A percentile compares a stretch with the other conserved stretches of the same genome.
Evolutionary conservation across 768 basidiomycete species (phyloP).

Genomic region (Hortiboletus campestris): DNA sequence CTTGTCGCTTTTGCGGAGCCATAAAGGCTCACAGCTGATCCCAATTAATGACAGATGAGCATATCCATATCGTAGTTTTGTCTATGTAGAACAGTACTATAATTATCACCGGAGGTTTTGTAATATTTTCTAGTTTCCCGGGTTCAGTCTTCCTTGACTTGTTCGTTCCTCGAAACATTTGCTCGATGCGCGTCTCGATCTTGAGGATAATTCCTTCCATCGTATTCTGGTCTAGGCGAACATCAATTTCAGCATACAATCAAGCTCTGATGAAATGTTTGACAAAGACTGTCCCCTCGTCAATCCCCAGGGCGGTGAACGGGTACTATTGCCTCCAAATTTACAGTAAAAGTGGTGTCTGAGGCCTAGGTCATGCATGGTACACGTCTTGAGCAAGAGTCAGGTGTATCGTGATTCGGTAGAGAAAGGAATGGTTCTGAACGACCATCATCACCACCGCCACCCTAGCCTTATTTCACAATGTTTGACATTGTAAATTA

Average conservation of each 20-base stretch:
- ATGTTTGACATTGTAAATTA: too few relatives aligned
- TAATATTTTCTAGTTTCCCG: conserved; percentile 70
- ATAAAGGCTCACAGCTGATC: conserved; percentile 47
- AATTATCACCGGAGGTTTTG: neutral
- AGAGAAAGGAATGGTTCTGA: too few relatives aligned
- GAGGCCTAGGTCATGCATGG: too few relatives aligned
- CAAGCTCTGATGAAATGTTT: neutral
- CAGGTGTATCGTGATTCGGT: too few relatives aligned
- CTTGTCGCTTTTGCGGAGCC: conserved; percentile 68
- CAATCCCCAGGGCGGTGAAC: too few relatives aligned
- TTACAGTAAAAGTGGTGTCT: too few relatives aligned
- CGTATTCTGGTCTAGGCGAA: conserved; percentile 52
- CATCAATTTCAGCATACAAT: neutral
- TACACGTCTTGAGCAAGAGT: too few relatives aligned
- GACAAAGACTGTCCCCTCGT: too few relatives aligned
- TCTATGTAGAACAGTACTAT: neutral
- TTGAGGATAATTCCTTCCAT: conserved; percentile 72
- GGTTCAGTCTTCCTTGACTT: conserved; percentile 47
- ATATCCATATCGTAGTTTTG: neutral
- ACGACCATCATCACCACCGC: too few relatives aligned
- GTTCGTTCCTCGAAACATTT: conserved; percentile 62
- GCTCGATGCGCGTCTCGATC: conserved; percentile 83
- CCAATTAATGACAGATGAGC: neutral
- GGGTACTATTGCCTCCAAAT: too few relatives aligned
- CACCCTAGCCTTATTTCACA: too few relatives aligned